Conservation (phyloP, 2,329 filamentous ascomycete species). For the Trichoderma sp. region DNA sequence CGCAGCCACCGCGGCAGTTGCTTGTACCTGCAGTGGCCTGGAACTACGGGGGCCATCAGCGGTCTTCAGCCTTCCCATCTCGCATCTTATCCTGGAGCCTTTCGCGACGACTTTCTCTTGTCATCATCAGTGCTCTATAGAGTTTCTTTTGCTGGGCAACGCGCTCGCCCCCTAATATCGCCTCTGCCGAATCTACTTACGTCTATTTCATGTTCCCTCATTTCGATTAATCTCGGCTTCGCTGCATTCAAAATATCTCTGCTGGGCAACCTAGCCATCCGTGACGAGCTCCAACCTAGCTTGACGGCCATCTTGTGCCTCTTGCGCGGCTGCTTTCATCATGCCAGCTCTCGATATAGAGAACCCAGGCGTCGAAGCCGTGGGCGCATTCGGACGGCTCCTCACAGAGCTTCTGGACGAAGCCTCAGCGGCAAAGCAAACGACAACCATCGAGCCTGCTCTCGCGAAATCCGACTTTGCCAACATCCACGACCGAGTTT, state of each 20-base stretch:
- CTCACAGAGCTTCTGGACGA: conserved; percentile 59
- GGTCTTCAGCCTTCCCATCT: conserved; percentile 18
- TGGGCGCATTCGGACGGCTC: conserved; percentile 54
- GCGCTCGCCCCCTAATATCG: not conserved
- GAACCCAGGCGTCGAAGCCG: conserved; percentile 53
- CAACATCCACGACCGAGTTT: conserved; percentile 49
- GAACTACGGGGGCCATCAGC: not conserved
- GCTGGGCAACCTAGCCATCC: not conserved
- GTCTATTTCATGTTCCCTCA: not conserved
- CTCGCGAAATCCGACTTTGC: conserved; percentile 69
- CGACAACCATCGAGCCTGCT: conserved; percentile 68
- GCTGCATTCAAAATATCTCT: not conserved
- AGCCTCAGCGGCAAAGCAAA: conserved; percentile 60
- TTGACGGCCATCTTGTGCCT: not conserved
- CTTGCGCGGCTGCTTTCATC: conserved; percentile 25
- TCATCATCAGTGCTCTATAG: not conserved
- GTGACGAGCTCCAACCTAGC: not conserved
- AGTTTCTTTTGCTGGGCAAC: not conserved
- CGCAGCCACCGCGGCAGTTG: not conserved
- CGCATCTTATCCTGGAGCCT: not conserved
- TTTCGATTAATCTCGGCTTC: not conserved
- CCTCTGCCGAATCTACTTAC: not conserved
- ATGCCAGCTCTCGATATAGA: conserved; percentile 54
- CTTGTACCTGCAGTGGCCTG: conserved; percentile 13
- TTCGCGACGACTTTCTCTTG: conserved; percentile 12